A percentile compares a stretch with the other conserved stretches of the same genome.
These are phyloP conservation scores for Apiotrichum sp. DNA, from an alignment of 1,284 basidiomycete genomes.

Conservation along the genomic window DNA sequence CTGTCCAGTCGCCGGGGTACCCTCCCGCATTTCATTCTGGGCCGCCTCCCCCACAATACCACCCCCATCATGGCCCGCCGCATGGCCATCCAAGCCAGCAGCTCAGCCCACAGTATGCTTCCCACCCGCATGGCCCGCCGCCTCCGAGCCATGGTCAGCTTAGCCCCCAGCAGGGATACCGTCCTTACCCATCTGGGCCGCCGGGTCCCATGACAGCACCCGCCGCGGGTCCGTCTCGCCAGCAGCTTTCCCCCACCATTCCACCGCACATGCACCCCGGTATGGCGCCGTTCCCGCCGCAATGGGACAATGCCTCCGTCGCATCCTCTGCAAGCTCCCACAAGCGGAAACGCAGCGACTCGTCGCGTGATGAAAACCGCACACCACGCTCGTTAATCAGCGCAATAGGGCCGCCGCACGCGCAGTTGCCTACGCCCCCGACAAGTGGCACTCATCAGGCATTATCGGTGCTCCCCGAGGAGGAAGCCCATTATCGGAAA, in stretches of 20 bases:
- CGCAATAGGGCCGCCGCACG: not conserved
- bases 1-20: not conserved
- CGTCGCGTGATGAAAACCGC: not conserved
- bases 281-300: not conserved
- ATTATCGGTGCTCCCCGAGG: not conserved
- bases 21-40: not conserved
- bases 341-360: conserved; percentile 17
- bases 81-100: not conserved
- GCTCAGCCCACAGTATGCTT: too few relatives aligned
- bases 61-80: conserved; percentile 3
- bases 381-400: not conserved
- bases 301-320: conserved; percentile 6
- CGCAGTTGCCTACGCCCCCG: conserved; percentile 10
- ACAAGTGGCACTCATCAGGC: not conserved
- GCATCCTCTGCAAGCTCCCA: conserved; percentile 5
- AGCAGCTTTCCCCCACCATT: not conserved
- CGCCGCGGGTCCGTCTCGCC: conserved; percentile 9
- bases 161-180: too few relatives aligned
- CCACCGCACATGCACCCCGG: not conserved
- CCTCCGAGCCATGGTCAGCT: too few relatives aligned
- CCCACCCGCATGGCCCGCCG: too few relatives aligned
- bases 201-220: not conserved
- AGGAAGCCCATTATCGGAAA: not conserved
- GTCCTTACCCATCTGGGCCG: too few relatives aligned
- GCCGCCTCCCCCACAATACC: not conserved